Conservation (phyloP, 2,329 filamentous ascomycete species). For the Epichloe gansuensis region DNA sequence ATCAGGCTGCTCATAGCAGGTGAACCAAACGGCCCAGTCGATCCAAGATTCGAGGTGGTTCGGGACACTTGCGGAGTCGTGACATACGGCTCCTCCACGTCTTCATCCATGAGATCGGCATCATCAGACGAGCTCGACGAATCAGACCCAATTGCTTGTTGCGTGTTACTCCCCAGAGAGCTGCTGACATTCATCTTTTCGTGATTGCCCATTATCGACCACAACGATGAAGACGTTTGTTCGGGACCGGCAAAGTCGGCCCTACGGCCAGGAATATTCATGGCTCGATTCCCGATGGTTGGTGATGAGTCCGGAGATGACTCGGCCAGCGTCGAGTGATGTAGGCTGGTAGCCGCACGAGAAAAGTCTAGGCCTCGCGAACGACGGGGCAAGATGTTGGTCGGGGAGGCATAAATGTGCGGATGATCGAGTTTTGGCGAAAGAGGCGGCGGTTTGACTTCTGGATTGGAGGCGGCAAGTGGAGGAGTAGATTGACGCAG, state of each 20-base stretch:
- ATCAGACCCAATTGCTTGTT: slow-evolving; percentile 57
- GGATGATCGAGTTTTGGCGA: slow-evolving; percentile 79
- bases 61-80: slow-evolving; percentile 70
- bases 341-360: slow-evolving; percentile 80
- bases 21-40: slow-evolving; percentile 48
- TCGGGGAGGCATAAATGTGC: slow-evolving; percentile 75
- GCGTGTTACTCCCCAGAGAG: slow-evolving; percentile 55
- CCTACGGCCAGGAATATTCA: slow-evolving; percentile 46
- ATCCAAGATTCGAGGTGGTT: slow-evolving; percentile 32
- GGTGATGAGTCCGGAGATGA: slow-evolving; percentile 86
- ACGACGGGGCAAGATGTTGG: slow-evolving; percentile 75
- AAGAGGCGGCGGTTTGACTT: slow-evolving; percentile 49
- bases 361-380: slow-evolving; percentile 90
- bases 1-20: slow-evolving; percentile 64
- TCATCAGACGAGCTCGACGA: slow-evolving; percentile 63
- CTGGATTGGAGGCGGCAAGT: slow-evolving; percentile 21
- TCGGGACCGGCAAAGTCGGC: slow-evolving; percentile 37
- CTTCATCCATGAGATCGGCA: slow-evolving; percentile 57
- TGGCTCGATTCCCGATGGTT: slow-evolving; percentile 55
- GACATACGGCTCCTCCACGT: slow-evolving; percentile 68
- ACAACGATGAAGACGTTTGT: slow-evolving; percentile 59
- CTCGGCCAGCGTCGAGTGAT: slow-evolving; percentile 88
- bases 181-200: slow-evolving; percentile 65
- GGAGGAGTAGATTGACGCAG: slow-evolving; percentile 24
- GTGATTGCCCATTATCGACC: slow-evolving; percentile 56